Evolutionary conservation across 495 filamentous ascomycete species (phyloP), one percentile per base, ranked within the genome.

Genomic region (Usnea hakonensis): DNA sequence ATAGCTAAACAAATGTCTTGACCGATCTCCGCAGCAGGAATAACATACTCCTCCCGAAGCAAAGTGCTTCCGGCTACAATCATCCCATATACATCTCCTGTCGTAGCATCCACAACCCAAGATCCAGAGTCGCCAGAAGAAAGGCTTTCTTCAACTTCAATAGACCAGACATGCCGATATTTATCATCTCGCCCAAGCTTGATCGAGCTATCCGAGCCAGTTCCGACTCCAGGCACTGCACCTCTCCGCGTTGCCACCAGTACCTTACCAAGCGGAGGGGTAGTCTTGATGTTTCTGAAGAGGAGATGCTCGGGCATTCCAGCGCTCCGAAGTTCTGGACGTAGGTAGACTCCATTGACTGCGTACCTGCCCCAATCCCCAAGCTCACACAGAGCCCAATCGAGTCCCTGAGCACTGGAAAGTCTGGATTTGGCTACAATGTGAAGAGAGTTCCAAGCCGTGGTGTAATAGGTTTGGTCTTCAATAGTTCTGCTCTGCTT

Each of bases 61-160:
- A 5, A 28, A 26, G 41, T 43, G 36, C 57, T 59, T 33, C 57
- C 57, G 17, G 57, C 57, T 9, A 59, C 30, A 21, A 59, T 33
- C 26, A 59, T 44, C 10, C 57, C 57, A 48, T 59, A 59, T 16
- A 59, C 40, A 33, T 59, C 57, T 16, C 57, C 57, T 32, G 57
- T 59, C 26, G 11, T 33, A 35, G 57, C 38, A 21, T 59, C 43
- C 19, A 44, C 57, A n/a, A 59, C 57, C 57, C 57, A 59, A 14
- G 57, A 41, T 16, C 57, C 57, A 26, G 57, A 59, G 13, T 59
- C 57, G 6, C 57, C 57, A 26, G 40, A 43, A 21, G 37, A 37
- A 43, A 59, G 57, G 13, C 23, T 48, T 50, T 59, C 57, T 21
- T 50, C 57, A 23, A 44, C 26, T 33, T 44, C 37, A 10, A 59